Evolutionary conservation across 352 stramenopile genomes (phyloP), one percentile per base, ranked within the genome.

Genomic region (Phytophthora idaei): DNA sequence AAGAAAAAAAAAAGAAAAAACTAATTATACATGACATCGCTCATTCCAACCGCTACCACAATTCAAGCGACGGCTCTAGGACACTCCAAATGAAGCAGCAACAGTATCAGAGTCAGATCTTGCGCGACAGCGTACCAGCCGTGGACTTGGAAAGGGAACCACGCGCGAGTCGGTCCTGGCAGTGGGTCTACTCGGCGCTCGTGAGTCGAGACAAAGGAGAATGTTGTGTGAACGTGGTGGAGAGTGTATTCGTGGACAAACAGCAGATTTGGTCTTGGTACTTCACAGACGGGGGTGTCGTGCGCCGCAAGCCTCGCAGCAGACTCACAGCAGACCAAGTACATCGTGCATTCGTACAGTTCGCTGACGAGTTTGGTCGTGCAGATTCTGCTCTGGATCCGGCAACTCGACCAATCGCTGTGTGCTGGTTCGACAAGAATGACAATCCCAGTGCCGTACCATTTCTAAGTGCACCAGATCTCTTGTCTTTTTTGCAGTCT

Each of bases 231-330:
- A 69, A 74, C 4, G 64, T 93, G 1, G 60, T 94, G 17, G 87
- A 92, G 61, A 90, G 78, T 36, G 77, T 93, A 29, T 90, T 93
- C 64, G 55, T 92, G 42, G 69, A 89, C 64, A 86, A 90, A 50
- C 81, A 88, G 50, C 78, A 92, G 62, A 92, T 94, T 56, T 90
- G 81, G 81, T 84, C 80, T 10, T 93, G 86, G 86, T 93, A 88
- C 65, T 89, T 48, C 47, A 83, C 69, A 7, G 82, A 67, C 42
- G 65, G 54, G 4, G 84, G 84, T 21, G 59, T 91, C 25, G 73
- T 93, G 32, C 78, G 80, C n/a, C 78, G 83, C 47, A 92, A 89
- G 50, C 55, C 78, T 14, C 72, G 80, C 58, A 72, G 71, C 8
- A 86, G 88, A 67, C 74, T 90, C 50, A 77, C 63, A 39, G 17